Base-by-base conservation (phyloP, 768 basidiomycete species). In the Neoboletus magnificus region DNA sequence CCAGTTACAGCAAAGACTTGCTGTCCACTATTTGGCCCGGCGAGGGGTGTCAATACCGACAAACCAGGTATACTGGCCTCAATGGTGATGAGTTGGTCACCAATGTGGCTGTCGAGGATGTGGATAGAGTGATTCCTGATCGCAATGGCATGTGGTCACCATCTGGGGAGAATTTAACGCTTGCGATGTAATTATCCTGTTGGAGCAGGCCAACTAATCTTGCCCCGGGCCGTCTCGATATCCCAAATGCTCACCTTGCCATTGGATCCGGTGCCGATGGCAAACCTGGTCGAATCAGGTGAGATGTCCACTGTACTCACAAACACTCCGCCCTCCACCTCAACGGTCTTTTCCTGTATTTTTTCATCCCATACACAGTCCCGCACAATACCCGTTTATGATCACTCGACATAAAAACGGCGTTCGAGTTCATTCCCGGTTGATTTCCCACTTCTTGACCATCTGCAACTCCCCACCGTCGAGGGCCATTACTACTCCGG, bases 81-180 rank as follows among this genome's bases (percentile, higher is more conserved):
- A 33, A 50, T 42, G 15, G 33, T 23, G 15, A 50, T 12, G n/a
- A 60, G 44, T 5, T 42, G 30, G 18, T 50, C n/a, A 5, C 59
- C 59, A 4, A 1, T 59, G 5, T 7, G 33, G 33, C 39, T 22
- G 30, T 59, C 23, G 9, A 59, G 53, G 18, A 54, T 10, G 2
- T n/a, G 25, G 10, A 56, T 35, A 16, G 25, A 6, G 20, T 10
- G 51, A 6, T 10, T 1, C 1, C 10, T 10, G 29, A 41, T 32
- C 11, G 22, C 12, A 3, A 50, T 42, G 12, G 57, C 47, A 60
- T 9, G 3, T 5, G 30, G 1, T 35, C 7, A 15, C 39, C 48
- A 27, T 45, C 6, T 0, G 51, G 59, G n/a, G n/a, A n/a, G n/a
- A n/a, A n/a, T n/a, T n/a, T n/a, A n/a, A n/a, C n/a, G n/a, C n/a